A percentile compares a stretch with the other conserved stretches of the same genome.
Evolutionary conservation across 176 grass and related monocot species (phyloP).

Genomic region (Bromus sterilis): DNA sequence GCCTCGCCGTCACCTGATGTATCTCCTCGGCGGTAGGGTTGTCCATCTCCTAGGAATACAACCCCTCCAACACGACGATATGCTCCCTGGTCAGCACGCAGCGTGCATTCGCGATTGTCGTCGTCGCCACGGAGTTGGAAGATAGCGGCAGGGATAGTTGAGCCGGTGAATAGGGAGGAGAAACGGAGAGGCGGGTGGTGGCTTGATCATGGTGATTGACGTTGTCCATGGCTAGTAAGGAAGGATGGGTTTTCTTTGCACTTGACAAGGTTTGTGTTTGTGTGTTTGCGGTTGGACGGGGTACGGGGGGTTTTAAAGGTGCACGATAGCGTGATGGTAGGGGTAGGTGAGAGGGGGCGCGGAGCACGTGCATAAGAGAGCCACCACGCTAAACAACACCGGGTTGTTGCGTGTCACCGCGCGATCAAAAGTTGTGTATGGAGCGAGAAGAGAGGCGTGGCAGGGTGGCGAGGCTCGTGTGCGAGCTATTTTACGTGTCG

Average conservation of each 20-base stretch:
- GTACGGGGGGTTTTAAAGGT: constrained; percentile 34
- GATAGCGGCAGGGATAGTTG: constrained; percentile 23
- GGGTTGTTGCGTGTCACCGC: not conserved
- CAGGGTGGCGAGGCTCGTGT: not conserved
- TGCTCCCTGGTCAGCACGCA: constrained; percentile 92
- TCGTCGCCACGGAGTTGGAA: not conserved
- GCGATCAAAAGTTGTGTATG: constrained; percentile 1
- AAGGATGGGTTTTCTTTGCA: not conserved
- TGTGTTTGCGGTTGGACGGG: not conserved
- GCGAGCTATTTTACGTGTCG: not conserved
- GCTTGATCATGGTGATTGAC: not conserved
- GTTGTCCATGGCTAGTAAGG: constrained; percentile 23
- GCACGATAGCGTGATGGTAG: constrained; percentile 3
- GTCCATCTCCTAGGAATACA: constrained; percentile 62
- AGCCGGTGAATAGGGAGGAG: not conserved
- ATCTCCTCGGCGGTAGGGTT: constrained; percentile 76
- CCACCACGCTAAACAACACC: not conserved
- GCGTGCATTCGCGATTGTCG: constrained; percentile 22
- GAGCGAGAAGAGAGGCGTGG: not conserved
- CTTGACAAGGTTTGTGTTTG: not conserved
- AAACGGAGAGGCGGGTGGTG: not conserved
- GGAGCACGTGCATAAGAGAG: not conserved
- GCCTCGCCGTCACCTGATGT: constrained; percentile 58
- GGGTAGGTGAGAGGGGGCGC: not conserved
- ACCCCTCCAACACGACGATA: constrained; percentile 57